phyloP scores from a whole-genome alignment of 2,329 filamentous ascomycete genomes.

The Fusarium sp. region DNA sequence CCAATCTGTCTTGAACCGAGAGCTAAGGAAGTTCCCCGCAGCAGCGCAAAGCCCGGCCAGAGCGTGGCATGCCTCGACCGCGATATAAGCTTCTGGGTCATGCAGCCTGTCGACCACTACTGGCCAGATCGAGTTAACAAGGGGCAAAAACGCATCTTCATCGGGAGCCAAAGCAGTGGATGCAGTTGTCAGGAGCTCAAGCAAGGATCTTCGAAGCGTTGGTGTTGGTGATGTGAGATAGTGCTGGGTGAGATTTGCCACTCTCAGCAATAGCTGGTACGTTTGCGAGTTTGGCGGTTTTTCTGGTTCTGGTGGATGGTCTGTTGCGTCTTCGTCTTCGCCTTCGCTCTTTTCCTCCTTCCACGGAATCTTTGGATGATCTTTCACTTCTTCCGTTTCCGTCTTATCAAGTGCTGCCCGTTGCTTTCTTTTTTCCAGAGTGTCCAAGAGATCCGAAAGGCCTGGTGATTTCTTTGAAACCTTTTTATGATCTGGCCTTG shows the following conservation, averaged over 20 bases:
- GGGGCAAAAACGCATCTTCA: conserved; percentile 86
- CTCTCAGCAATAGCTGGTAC: conserved; percentile 83
- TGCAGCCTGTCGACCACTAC: conserved; percentile 77
- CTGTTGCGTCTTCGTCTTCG: conserved; percentile 53
- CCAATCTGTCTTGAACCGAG: conserved; percentile 82
- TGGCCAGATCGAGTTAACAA: conserved; percentile 93
- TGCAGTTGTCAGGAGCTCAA: conserved; percentile 81
- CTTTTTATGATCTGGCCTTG: conserved; percentile 60
- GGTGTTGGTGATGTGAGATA: conserved; percentile 90
- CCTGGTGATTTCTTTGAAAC: conserved; percentile 49
- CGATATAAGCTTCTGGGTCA: conserved; percentile 76
- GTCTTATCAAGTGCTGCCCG: conserved; percentile 54
- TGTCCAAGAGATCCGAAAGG: conserved; percentile 63
- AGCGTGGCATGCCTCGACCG: conserved; percentile 76
- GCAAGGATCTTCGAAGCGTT: conserved; percentile 80
- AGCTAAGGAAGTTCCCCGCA: conserved; percentile 85
- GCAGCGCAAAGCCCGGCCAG: conserved; percentile 76
- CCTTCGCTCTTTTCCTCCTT: conserved; percentile 54
- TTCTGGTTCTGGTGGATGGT: conserved; percentile 59
- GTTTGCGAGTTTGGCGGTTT: conserved; percentile 79
- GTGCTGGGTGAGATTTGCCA: conserved; percentile 87
- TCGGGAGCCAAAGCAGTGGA: conserved; percentile 79
- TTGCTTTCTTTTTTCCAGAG: conserved; percentile 69
- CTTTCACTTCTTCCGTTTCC: conserved; percentile 47
- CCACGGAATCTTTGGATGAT: conserved; percentile 56